Evolutionary conservation across 345 rosid species (phyloP).

Genomic region (Gossypium longicalyx): DNA sequence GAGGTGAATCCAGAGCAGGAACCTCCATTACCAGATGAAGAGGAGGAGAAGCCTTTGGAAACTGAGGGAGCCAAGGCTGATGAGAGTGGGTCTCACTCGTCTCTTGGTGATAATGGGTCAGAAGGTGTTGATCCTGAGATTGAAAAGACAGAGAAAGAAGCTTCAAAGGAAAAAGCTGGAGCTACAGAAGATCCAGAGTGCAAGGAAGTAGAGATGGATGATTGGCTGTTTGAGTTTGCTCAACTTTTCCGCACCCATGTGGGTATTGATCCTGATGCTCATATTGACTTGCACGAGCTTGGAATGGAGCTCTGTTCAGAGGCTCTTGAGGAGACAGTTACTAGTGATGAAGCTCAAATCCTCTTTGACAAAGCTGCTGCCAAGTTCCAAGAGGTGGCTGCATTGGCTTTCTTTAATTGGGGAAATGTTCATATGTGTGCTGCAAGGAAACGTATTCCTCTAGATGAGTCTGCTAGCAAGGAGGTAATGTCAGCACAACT

Average conservation of each 20-base stretch:
- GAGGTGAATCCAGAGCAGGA: constrained; percentile 94
- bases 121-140: constrained; percentile 51
- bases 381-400: constrained; percentile 97
- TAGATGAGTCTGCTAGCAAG: constrained; percentile 78
- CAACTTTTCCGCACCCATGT: constrained; percentile 86
- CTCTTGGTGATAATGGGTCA: constrained; percentile 42
- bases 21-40: constrained; percentile 67
- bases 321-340: constrained; percentile 93
- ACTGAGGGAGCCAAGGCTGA: constrained; percentile 52
- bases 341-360: constrained; percentile 81
- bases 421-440: constrained; percentile 99
- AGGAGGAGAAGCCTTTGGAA: constrained; percentile 62
- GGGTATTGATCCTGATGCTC: constrained; percentile 96
- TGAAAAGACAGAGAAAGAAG: constrained; percentile 46
- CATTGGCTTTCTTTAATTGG: constrained; percentile 96
- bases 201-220: constrained; percentile 94
- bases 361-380: constrained; percentile 90
- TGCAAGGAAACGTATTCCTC: constrained; percentile 90
- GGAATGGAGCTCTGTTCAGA: constrained; percentile 99
- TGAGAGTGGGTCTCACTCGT: constrained; percentile 46
- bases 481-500: constrained; percentile 65
- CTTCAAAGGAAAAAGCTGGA: constrained; percentile 44
- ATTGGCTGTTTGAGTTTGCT: constrained; percentile 96
- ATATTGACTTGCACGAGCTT: constrained; percentile 85
- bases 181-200: constrained; percentile 64